phyloP scores from a whole-genome alignment of 768 basidiomycete species.

The Lentinula boryana region DNA sequence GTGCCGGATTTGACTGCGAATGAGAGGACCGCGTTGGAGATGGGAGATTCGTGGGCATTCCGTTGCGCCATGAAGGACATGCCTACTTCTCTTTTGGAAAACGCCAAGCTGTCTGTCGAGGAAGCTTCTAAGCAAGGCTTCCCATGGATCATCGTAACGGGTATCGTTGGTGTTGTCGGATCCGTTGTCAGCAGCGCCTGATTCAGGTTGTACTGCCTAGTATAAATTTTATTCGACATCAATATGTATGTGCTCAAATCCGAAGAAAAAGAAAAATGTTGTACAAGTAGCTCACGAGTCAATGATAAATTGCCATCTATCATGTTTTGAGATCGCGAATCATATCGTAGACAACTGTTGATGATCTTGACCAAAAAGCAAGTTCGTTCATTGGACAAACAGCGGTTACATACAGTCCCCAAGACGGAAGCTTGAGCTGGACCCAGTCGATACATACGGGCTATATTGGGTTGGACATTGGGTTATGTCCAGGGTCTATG shows the following conservation, averaged over 20 bases:
- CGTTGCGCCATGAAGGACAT: constrained; percentile 5
- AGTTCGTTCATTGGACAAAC: too few species aligned
- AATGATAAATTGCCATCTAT: too few species aligned
- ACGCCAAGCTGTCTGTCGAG: neutral
- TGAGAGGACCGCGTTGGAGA: constrained; percentile 1
- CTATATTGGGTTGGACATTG: too few species aligned
- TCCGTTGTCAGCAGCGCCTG: neutral
- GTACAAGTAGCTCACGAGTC: too few species aligned
- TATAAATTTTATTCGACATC: neutral
- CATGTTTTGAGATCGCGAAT: too few species aligned
- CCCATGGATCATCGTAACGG: constrained; percentile 1
- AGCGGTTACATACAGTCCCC: too few species aligned
- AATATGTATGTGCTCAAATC: neutral
- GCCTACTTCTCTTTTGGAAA: neutral
- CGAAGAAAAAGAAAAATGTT: too few species aligned
- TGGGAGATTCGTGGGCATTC: constrained; percentile 1
- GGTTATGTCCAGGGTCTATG: too few species aligned
- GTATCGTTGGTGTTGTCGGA: constrained; percentile 1
- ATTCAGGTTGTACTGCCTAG: neutral
- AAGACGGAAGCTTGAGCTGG: too few species aligned
- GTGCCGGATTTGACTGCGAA: constrained; percentile 1
- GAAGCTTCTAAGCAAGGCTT: neutral
- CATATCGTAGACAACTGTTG: too few species aligned
- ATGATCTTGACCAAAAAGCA: too few species aligned
- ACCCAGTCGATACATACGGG: too few species aligned